These are phyloP conservation scores for Hypoxylon sp. DNA, from an alignment of 2,329 filamentous ascomycete genomes.

Conservation along the genomic window DNA sequence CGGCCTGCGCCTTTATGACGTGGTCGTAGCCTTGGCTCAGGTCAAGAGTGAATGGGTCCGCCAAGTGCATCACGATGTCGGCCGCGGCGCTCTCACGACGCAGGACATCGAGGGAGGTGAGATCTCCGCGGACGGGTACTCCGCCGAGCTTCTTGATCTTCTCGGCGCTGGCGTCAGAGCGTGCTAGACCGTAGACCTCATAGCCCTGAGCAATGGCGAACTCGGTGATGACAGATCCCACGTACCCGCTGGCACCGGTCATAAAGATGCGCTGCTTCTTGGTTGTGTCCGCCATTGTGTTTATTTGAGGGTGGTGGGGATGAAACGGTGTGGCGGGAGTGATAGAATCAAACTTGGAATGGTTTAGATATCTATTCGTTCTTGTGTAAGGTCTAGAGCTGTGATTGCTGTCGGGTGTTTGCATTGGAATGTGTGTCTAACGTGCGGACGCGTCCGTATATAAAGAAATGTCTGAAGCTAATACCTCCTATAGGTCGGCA, in stretches of 20 bases:
- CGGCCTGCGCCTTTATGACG: constrained; percentile 52
- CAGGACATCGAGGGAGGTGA: constrained; percentile 56
- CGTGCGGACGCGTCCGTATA: background rate
- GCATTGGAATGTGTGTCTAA: too few species aligned
- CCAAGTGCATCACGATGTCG: constrained; percentile 61
- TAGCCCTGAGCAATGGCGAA: constrained; percentile 57
- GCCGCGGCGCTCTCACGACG: constrained; percentile 55
- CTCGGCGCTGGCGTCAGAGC: constrained; percentile 53
- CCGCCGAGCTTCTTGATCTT: constrained; percentile 57
- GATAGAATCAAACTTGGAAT: background rate
- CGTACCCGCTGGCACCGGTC: constrained; percentile 58
- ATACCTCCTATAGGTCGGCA: background rate
- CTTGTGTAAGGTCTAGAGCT: background rate
- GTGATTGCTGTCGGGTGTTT: background rate
- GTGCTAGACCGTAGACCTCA: constrained; percentile 58
- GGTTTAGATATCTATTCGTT: background rate
- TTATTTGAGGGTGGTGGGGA: background rate
- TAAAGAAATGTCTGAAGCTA: background rate
- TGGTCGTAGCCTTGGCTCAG: constrained; percentile 49
- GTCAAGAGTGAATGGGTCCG: constrained; percentile 49
- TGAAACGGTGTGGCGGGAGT: background rate
- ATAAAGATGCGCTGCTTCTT: constrained; percentile 54
- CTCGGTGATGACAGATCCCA: constrained; percentile 55
- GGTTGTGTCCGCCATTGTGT: constrained; percentile 33
- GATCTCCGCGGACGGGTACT: constrained; percentile 56